Conservation (phyloP, 306 rosid species). For the Cucurbita moschata region DNA sequence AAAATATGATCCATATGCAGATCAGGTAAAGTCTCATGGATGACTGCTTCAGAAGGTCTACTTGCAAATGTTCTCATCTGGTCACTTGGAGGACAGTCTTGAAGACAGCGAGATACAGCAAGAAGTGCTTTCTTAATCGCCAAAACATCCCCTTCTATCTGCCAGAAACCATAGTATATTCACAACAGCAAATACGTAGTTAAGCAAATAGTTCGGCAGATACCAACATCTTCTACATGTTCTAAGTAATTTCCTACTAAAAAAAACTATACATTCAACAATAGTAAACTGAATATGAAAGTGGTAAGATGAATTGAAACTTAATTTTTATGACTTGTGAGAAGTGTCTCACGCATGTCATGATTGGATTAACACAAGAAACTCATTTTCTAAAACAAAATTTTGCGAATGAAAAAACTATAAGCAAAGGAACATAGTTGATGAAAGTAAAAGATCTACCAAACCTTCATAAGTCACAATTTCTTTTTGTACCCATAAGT, state of each 20-base stretch:
- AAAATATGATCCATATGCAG: constrained; percentile 33
- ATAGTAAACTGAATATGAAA: neutral
- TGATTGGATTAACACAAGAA: neutral
- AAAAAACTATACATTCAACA: neutral
- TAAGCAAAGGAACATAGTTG: neutral
- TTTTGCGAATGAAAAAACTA: neutral
- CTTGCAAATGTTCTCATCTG: constrained; percentile 33
- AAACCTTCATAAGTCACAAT: neutral
- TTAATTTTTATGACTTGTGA: neutral
- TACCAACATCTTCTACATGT: neutral
- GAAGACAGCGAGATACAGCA: constrained; percentile 69
- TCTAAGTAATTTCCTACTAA: too few species aligned
- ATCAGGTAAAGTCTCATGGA: constrained; percentile 27
- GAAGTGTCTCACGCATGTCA: neutral
- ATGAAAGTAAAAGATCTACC: neutral
- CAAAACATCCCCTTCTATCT: constrained; percentile 83
- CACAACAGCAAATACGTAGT: neutral
- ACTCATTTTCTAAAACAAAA: neutral
- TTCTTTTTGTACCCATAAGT: neutral
- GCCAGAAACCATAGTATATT: constrained; percentile 17
- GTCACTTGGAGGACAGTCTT: constrained; percentile 43
- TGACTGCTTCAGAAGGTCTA: constrained; percentile 42
- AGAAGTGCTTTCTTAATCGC: constrained; percentile 74
- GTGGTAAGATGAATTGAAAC: neutral
- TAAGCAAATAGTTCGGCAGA: neutral